Percentiles rank a stretch among this genome's conserved stretches.
Conservation (phyloP, 2,329 filamentous ascomycete species). For the Zalaria obscura region DNA sequence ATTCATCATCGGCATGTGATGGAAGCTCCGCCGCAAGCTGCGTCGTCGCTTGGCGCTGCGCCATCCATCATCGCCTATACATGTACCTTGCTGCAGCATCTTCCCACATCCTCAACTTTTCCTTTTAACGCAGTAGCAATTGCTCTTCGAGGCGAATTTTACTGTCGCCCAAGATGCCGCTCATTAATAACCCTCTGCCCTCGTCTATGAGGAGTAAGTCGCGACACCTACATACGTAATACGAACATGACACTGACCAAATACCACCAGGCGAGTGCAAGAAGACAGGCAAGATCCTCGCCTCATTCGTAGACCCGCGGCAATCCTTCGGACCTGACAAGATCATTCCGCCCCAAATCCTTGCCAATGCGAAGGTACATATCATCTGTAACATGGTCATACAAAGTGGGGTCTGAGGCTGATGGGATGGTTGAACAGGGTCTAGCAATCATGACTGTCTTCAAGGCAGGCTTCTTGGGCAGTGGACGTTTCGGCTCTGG, state of each 20-base stretch:
- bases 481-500: slow-evolving; percentile 71
- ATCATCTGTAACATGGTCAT: not conserved
- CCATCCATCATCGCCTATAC: too few species aligned
- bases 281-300: slow-evolving; percentile 90
- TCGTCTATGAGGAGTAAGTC: slow-evolving; percentile 37
- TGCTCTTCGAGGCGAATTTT: too few species aligned
- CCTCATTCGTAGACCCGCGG: slow-evolving; percentile 84
- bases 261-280: slow-evolving; percentile 69
- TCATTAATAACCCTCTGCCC: slow-evolving; percentile 40
- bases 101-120: too few species aligned
- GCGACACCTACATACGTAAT: not conserved
- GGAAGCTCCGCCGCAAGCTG: too few species aligned
- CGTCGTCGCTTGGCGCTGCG: too few species aligned
- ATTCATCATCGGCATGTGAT: too few species aligned
- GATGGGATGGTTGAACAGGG: slow-evolving; percentile 31
- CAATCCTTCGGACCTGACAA: slow-evolving; percentile 95
- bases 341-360: slow-evolving; percentile 80
- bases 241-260: too few species aligned
- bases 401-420: too few species aligned
- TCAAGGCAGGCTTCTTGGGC: slow-evolving; percentile 77
- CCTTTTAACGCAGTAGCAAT: too few species aligned
- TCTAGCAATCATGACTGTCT: slow-evolving; percentile 71
- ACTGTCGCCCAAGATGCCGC: slow-evolving; percentile 22
- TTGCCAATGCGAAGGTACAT: slow-evolving; percentile 83
- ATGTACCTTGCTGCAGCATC: too few species aligned